A percentile compares a stretch with the other conserved stretches of the same genome.
Conservation (phyloP, 1,284 basidiomycete genomes). For the Puccinia hordei region DNA sequence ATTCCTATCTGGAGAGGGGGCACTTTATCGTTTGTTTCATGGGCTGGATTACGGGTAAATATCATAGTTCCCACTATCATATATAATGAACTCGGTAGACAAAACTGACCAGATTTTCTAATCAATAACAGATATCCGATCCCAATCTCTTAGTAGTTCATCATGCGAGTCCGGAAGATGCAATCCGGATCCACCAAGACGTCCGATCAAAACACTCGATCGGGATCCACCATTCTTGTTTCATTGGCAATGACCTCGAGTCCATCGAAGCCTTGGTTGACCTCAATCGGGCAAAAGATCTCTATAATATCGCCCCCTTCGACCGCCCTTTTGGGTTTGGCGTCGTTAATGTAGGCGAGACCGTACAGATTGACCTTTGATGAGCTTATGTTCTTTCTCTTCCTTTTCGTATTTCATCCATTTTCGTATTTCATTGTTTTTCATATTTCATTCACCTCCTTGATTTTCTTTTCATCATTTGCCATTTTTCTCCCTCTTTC, state of each 20-base stretch:
- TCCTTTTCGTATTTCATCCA: not conserved
- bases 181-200: conserved; percentile 56
- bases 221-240: conserved; percentile 49
- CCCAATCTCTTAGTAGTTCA: conserved; percentile 53
- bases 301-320: conserved; percentile 6
- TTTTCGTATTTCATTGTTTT: no score
- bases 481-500: no score
- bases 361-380: conserved; percentile 21
- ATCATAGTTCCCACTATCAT: not conserved
- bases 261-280: conserved; percentile 23
- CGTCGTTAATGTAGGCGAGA: conserved; percentile 35
- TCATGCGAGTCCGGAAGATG: conserved; percentile 56
- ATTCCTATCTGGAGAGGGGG: conserved; percentile 58
- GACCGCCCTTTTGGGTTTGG: conserved; percentile 9
- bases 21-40: conserved; percentile 54
- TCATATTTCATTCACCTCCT: no score
- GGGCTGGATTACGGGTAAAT: conserved; percentile 53
- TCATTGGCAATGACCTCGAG: conserved; percentile 26
- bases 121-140: conserved; percentile 53
- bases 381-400: not conserved
- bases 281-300: conserved; percentile 10
- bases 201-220: conserved; percentile 55
- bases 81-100: no score
- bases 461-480: no score
- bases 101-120: no score